Evolutionary conservation across 2,329 filamentous ascomycete species (phyloP).

Genomic region (Aphanocladium album): DNA sequence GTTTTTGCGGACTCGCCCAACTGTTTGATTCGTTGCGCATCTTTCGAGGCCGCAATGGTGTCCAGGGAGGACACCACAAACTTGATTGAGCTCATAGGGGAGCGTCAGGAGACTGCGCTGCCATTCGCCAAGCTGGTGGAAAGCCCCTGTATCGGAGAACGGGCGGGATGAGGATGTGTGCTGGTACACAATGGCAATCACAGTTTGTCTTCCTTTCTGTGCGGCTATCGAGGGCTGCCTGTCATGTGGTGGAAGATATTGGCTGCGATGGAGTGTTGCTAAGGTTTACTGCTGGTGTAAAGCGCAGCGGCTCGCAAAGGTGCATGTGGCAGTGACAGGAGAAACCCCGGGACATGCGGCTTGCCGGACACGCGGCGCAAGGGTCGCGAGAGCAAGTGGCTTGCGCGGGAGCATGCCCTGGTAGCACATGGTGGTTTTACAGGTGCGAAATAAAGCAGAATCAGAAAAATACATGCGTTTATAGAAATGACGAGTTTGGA

Average conservation of each 20-base stretch:
- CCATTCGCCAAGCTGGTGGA: constrained; percentile 34
- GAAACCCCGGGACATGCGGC: constrained; percentile 13
- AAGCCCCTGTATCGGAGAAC: neutral
- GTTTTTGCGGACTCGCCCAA: constrained; percentile 75
- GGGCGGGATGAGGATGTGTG: neutral
- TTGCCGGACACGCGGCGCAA: constrained; percentile 9
- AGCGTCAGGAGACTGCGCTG: constrained; percentile 37
- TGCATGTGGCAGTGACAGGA: constrained; percentile 14
- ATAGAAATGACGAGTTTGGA: too few relatives aligned
- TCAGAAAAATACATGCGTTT: too few relatives aligned
- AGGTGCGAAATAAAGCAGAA: too few relatives aligned
- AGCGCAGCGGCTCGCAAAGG: constrained; percentile 1
- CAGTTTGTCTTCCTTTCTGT: too few relatives aligned
- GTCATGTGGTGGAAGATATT: neutral
- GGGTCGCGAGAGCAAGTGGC: constrained; percentile 1
- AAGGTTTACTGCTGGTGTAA: neutral
- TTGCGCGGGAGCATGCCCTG: too few relatives aligned
- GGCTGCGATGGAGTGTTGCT: neutral
- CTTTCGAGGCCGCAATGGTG: constrained; percentile 84
- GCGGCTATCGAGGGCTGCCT: neutral
- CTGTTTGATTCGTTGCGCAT: constrained; percentile 77
- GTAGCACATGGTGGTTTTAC: too few relatives aligned
- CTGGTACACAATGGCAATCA: neutral
- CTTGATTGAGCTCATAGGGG: constrained; percentile 85
- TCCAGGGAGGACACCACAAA: constrained; percentile 94